Conservation (phyloP, 2,329 filamentous ascomycete genomes). For the Penicillium sp. region DNA sequence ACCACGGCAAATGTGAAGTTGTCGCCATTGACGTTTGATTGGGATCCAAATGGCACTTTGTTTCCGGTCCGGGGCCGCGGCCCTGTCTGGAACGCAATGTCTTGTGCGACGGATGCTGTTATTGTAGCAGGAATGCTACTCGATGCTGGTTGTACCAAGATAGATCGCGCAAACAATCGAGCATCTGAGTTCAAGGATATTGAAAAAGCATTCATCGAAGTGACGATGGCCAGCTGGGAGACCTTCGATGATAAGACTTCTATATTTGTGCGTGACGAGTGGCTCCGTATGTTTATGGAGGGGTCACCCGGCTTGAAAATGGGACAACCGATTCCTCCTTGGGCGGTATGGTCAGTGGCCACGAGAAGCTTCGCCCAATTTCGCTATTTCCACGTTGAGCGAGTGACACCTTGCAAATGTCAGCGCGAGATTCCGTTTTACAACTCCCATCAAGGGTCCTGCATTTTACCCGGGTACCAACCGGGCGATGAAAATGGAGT, state of each 20-base stretch:
- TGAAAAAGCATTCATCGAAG: slow-evolving; percentile 27
- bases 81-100: slow-evolving; percentile 23
- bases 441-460: slow-evolving; percentile 6
- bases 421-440: not conserved
- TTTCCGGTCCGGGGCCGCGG: slow-evolving; percentile 31
- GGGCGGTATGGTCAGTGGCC: slow-evolving; percentile 22
- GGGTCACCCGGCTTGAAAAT: slow-evolving; percentile 6
- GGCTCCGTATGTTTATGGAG: slow-evolving; percentile 13
- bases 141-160: slow-evolving; percentile 33
- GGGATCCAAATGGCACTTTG: slow-evolving; percentile 19
- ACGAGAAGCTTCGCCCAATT: slow-evolving; percentile 30
- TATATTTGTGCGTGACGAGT: slow-evolving; percentile 15
- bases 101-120: slow-evolving; percentile 29
- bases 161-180: slow-evolving; percentile 25
- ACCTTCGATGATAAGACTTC: slow-evolving; percentile 12
- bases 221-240: slow-evolving; percentile 30
- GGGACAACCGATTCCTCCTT: slow-evolving; percentile 9
- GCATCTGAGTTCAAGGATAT: slow-evolving; percentile 9
- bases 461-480: slow-evolving; percentile 11
- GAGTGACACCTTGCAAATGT: slow-evolving; percentile 9
- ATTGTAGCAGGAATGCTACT: slow-evolving; percentile 37
- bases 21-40: not conserved
- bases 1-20: slow-evolving; percentile 19
- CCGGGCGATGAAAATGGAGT: slow-evolving; percentile 15
- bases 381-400: slow-evolving; percentile 14